Evolutionary conservation across 805 yeast genomes (phyloP).

Genomic region (Candida michaelii): DNA sequence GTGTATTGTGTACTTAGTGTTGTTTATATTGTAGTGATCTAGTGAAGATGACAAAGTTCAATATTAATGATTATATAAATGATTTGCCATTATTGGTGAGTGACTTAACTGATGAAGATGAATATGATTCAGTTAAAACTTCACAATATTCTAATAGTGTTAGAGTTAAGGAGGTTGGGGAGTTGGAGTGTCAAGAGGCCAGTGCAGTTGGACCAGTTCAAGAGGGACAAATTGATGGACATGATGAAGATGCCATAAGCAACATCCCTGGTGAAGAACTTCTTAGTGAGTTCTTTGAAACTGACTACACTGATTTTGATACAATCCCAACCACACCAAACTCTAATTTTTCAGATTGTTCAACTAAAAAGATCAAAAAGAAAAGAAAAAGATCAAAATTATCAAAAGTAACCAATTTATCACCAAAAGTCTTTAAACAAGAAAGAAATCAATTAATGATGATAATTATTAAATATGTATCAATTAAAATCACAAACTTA

Average conservation of each 20-base stretch:
- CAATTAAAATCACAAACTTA: conserved; percentile 43
- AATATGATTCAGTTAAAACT: conserved; percentile 2
- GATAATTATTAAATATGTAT: conserved; percentile 41
- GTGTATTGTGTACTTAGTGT: background rate
- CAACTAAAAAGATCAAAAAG: background rate
- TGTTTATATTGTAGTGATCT: background rate
- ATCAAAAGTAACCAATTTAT: conserved; percentile 8
- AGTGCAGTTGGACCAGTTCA: too few species aligned
- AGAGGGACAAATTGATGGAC: too few species aligned
- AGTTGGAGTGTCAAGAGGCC: background rate
- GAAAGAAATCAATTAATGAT: conserved; percentile 42
- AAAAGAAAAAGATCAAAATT: conserved; percentile 6
- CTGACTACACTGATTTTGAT: background rate
- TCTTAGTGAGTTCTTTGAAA: too few species aligned
- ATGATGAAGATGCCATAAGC: too few species aligned
- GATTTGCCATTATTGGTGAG: conserved; percentile 16
- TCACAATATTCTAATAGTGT: background rate
- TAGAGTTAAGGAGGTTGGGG: background rate
- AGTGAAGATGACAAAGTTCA: conserved; percentile 9
- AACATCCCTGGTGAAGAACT: too few species aligned
- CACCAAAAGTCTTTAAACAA: conserved; percentile 24
- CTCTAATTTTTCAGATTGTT: background rate
- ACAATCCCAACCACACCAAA: conserved; percentile 1
- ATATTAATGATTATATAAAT: conserved; percentile 18
- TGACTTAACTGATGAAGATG: conserved; percentile 14